Conservation (phyloP, 1,284 basidiomycete species). For the Agroathelia rolfsii region DNA sequence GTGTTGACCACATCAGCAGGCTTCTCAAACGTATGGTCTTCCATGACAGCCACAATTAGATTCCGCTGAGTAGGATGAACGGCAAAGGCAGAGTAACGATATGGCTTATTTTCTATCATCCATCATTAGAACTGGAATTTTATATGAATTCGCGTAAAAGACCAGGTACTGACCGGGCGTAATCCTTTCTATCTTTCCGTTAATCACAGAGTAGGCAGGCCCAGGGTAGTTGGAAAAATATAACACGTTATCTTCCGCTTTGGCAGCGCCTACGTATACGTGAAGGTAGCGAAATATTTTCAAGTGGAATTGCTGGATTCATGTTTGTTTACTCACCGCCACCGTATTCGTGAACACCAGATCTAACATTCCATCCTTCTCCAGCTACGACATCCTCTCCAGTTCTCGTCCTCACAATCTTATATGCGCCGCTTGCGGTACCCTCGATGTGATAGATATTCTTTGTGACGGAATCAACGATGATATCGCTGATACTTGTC, state of each 20-base stretch:
- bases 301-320: too few species aligned
- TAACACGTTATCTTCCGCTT: slow-evolving; percentile 34
- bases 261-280: too few species aligned
- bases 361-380: slow-evolving; percentile 43
- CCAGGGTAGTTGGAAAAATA: slow-evolving; percentile 47
- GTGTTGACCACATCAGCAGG: slow-evolving; percentile 47
- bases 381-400: slow-evolving; percentile 42
- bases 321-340: too few species aligned
- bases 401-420: slow-evolving; percentile 40
- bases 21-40: slow-evolving; percentile 56
- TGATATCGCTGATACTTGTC: slow-evolving; percentile 33
- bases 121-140: background rate
- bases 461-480: slow-evolving; percentile 43
- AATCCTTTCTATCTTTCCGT: slow-evolving; percentile 25
- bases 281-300: too few species aligned
- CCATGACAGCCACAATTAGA: slow-evolving; percentile 46
- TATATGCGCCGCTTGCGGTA: slow-evolving; percentile 47
- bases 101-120: slow-evolving; percentile 32
- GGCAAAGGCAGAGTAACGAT: slow-evolving; percentile 48
- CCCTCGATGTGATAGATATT: slow-evolving; percentile 52
- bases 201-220: slow-evolving; percentile 28
- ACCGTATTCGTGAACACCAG: slow-evolving; percentile 51
- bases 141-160: slow-evolving; percentile 1
- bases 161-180: slow-evolving; percentile 41
- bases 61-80: slow-evolving; percentile 35